These are phyloP conservation scores for Paragyromitra xinjiangensis DNA, from an alignment of 495 filamentous ascomycete species.

Conservation along the genomic window DNA sequence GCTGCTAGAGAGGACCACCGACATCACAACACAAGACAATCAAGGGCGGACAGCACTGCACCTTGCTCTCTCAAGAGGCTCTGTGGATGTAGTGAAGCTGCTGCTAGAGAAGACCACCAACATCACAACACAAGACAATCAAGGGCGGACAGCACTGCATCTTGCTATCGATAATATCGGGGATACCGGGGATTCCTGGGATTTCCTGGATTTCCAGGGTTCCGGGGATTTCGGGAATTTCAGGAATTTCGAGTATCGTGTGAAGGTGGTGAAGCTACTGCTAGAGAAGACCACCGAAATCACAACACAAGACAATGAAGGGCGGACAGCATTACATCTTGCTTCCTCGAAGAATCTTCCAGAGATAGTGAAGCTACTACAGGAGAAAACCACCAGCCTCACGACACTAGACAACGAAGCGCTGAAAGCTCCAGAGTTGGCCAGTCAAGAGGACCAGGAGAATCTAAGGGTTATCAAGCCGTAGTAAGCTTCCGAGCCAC, in stretches of 20 bases:
- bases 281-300: background rate
- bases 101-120: background rate
- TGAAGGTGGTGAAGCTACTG: too few relatives aligned
- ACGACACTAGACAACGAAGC: background rate
- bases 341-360: too few relatives aligned
- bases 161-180: too few relatives aligned
- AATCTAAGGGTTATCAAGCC: too few relatives aligned
- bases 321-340: background rate
- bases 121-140: background rate
- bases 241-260: too few relatives aligned
- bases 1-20: background rate
- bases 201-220: too few relatives aligned
- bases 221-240: too few relatives aligned
- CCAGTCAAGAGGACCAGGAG: too few relatives aligned
- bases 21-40: background rate
- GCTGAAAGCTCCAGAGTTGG: background rate
- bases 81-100: background rate
- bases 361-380: background rate
- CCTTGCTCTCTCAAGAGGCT: too few relatives aligned
- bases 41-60: background rate
- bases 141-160: too few relatives aligned
- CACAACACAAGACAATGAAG: background rate
- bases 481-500: too few relatives aligned
- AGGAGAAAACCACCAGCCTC: background rate
- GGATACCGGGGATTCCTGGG: too few relatives aligned